phyloP scores from a whole-genome alignment of 139 green algal species.

The Astrephomene gubernaculifera region DNA sequence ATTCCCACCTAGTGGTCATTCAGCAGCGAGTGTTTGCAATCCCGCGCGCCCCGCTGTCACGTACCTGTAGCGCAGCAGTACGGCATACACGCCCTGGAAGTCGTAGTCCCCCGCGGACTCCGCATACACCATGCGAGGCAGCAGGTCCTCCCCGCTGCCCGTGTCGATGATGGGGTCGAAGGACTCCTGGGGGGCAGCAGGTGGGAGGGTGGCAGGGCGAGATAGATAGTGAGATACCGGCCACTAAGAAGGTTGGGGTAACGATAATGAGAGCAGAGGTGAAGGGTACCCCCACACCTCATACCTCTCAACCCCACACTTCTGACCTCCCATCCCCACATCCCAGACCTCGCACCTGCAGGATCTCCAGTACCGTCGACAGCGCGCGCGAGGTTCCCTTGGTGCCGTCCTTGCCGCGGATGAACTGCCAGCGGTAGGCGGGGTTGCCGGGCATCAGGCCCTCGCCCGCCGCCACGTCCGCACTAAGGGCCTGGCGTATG shows the following conservation, averaged over 20 bases:
- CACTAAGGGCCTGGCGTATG: conserved; percentile 64
- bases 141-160: conserved; percentile 80
- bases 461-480: conserved; percentile 58
- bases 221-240: background rate
- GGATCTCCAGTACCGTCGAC: conserved; percentile 51
- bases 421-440: conserved; percentile 52
- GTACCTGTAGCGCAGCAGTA: conserved; percentile 79
- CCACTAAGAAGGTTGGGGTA: background rate
- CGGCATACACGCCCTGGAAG: conserved; percentile 87
- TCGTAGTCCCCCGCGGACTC: conserved; percentile 79
- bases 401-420: conserved; percentile 50
- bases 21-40: too few relatives aligned
- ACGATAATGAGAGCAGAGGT: background rate
- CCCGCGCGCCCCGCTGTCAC: too few relatives aligned
- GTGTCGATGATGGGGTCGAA: conserved; percentile 94
- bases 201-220: background rate
- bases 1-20: too few relatives aligned
- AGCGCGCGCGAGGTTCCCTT: conserved; percentile 44
- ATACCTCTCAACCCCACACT: background rate
- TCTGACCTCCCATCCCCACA: background rate
- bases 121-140: conserved; percentile 88
- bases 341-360: conserved; percentile 45
- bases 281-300: background rate
- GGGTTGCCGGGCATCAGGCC: conserved; percentile 40
- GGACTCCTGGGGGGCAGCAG: conserved; percentile 32